Base-by-base conservation (phyloP, 1,284 basidiomycete species). In the Schizophyllum amplum region DNA sequence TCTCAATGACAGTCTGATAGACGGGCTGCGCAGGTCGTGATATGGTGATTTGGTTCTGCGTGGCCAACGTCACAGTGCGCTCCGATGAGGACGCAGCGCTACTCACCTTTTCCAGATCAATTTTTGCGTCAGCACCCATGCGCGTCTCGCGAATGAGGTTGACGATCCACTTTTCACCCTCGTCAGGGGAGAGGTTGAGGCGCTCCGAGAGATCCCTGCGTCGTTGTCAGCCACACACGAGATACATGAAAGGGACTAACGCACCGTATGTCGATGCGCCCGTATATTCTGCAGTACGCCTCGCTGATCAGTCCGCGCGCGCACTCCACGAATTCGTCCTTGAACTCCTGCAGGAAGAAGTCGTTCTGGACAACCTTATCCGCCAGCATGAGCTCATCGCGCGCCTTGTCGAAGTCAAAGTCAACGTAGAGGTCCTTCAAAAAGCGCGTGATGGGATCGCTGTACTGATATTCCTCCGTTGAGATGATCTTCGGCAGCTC, bases 151-250 rank as follows among this genome's bases (percentile, higher is more conserved):
- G 85, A 66, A 98, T 96, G 59, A 98, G 86, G 77, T 97, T 98
- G 66, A 98, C 96, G 63, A 99, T 96, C 96, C 96, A 99, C 71
- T 97, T 97, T 71, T 98, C 96, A 57, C 96, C 97, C 67, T 98
- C 96, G 65, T 94, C 94, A 56, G 80, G 83, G 23, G 90, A 88
- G 56, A 98, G 81, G 72, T 98, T 98, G 42, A 99, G 80, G 13
- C 95, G 86, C 67, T 92, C 87, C 17, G 94, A 96, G 26, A 99
- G 82, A 68, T 98, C 94, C 60, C 91, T 93, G 62, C 24, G 21
- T 23, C 11, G 4, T 24, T 24, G n/a, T 52, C 4, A 53, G 42
- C 26, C 56, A 15, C 47, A 24, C 42, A 54, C 54, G 26, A 47
- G 24, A 25, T 20, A 48, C 50, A 27, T 56, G 47, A 59, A 24